Base-by-base conservation (phyloP, 2,329 filamentous ascomycete genomes). In the Epichloe glyceriae region DNA sequence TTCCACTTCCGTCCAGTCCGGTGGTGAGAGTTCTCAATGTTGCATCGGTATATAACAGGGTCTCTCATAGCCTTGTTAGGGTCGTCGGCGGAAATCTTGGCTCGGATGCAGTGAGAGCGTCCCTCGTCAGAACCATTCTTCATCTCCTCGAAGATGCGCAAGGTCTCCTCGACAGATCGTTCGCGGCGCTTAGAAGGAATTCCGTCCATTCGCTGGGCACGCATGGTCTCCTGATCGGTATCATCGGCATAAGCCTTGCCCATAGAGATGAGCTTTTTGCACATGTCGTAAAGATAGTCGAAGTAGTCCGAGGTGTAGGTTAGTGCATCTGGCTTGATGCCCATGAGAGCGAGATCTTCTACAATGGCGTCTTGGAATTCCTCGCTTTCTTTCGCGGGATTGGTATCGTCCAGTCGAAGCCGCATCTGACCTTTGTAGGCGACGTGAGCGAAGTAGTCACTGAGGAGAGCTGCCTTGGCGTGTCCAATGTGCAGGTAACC, bases 221-320 rank as follows among this genome's bases (percentile, higher is more conserved):
- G 80, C 87, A 96, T 94, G 43, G 83, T 83, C 71, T 94, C 87
- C 65, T 89, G 87, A 49, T 88, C 81, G 1, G 93, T 97, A 62
- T 97, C 89, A 64, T 98, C 93, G 52, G 91, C 90, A 60, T 97
- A 98, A 5, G 91, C 93, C 57, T 88, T 79, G 3, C 90, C 91
- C 55, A 85, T 80, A 64, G 85, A 85, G 70, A 98, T 91, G 64
- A 96, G 82, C 61, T 83, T 78, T 59, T 95, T 73, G 63, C 85
- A 88, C 64, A 85, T 85, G 43, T 95, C 83, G 70, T 95, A 94
- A 14, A 98, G 79, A 65, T 90, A 78, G 62, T 96, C 81, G 67
- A 98, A 96, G 74, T 95, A 94, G 72, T 98, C 90, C 61, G 87
- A 94, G 2, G 93, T 96, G 72, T 91, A 94, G 17, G 87, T 88